Evolutionary conservation across 352 stramenopile genomes (phyloP).

Genomic region (Thalassiosira exigua): DNA sequence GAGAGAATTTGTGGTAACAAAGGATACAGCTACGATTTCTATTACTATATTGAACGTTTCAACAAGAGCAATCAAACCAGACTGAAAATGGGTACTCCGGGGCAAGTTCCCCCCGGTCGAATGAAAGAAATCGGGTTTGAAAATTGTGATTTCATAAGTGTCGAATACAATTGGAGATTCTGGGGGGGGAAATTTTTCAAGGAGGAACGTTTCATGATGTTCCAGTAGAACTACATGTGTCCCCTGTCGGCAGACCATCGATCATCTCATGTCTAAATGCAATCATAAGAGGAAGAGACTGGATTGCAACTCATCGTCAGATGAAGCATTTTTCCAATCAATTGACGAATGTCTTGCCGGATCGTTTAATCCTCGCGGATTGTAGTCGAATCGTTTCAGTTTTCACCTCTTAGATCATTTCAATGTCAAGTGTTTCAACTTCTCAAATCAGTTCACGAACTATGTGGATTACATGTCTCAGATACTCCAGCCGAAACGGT

Average conservation of each 20-base stretch:
- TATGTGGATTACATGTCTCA: slow-evolving; percentile 53
- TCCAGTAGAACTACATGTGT: slow-evolving; percentile 61
- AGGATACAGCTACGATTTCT: slow-evolving; percentile 41
- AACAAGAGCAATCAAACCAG: too few species aligned
- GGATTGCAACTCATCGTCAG: slow-evolving; percentile 19
- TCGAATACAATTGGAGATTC: slow-evolving; percentile 13
- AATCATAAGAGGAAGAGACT: slow-evolving; percentile 44
- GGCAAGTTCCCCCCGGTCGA: neutral
- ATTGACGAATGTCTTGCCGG: too few species aligned
- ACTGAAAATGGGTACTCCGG: neutral
- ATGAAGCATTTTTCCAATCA: slow-evolving; percentile 9
- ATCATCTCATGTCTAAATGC: slow-evolving; percentile 57
- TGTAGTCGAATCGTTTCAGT: slow-evolving; percentile 14
- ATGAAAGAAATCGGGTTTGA: slow-evolving; percentile 62
- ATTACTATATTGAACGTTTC: slow-evolving; percentile 26
- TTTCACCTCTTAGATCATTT: slow-evolving; percentile 14
- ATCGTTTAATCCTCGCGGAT: slow-evolving; percentile 8
- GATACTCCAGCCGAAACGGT: slow-evolving; percentile 29
- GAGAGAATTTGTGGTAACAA: slow-evolving; percentile 51
- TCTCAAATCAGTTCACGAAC: slow-evolving; percentile 18
- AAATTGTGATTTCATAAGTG: slow-evolving; percentile 64
- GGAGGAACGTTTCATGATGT: slow-evolving; percentile 1
- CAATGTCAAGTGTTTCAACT: slow-evolving; percentile 59
- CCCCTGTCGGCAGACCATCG: slow-evolving; percentile 54
- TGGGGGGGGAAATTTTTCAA: slow-evolving; percentile 14